Conservation (phyloP, 306 rosid species). For the Prunus dulcis region DNA sequence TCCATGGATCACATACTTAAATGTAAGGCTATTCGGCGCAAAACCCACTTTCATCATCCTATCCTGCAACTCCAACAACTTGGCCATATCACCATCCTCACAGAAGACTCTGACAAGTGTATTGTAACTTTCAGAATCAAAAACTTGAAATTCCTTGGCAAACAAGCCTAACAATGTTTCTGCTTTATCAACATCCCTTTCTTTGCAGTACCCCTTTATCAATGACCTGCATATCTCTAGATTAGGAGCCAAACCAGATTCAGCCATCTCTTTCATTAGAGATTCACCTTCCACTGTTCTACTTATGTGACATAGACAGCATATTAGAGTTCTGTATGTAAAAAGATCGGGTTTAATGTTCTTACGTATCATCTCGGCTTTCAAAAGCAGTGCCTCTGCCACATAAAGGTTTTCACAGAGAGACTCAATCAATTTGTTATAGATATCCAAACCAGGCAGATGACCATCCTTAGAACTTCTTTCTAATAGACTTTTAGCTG, state of each 20-base stretch:
- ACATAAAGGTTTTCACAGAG: slow-evolving; percentile 47
- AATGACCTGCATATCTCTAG: slow-evolving; percentile 47
- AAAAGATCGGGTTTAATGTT: slow-evolving; percentile 37
- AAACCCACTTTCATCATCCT: slow-evolving; percentile 61
- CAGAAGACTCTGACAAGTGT: slow-evolving; percentile 43
- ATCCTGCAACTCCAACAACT: slow-evolving; percentile 74
- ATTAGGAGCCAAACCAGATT: slow-evolving; percentile 53
- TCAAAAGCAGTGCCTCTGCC: slow-evolving; percentile 52
- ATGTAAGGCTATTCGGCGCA: slow-evolving; percentile 66
- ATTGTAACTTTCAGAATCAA: slow-evolving; percentile 73
- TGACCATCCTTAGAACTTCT: slow-evolving; percentile 50
- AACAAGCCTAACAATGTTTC: slow-evolving; percentile 54
- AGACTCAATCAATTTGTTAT: slow-evolving; percentile 47
- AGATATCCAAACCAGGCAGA: slow-evolving; percentile 42
- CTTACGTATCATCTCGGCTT: slow-evolving; percentile 43
- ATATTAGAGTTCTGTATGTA: slow-evolving; percentile 53
- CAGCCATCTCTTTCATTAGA: slow-evolving; percentile 62
- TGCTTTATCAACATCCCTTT: slow-evolving; percentile 51
- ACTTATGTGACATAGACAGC: slow-evolving; percentile 42
- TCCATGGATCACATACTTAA: slow-evolving; percentile 58
- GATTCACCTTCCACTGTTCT: slow-evolving; percentile 55
- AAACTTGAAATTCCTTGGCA: slow-evolving; percentile 57
- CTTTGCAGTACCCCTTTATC: slow-evolving; percentile 59
- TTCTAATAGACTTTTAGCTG: slow-evolving; percentile 65
- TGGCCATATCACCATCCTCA: slow-evolving; percentile 49